Base-by-base conservation (phyloP, 2,329 filamentous ascomycete genomes). In the Fusarium euwallaceae region DNA sequence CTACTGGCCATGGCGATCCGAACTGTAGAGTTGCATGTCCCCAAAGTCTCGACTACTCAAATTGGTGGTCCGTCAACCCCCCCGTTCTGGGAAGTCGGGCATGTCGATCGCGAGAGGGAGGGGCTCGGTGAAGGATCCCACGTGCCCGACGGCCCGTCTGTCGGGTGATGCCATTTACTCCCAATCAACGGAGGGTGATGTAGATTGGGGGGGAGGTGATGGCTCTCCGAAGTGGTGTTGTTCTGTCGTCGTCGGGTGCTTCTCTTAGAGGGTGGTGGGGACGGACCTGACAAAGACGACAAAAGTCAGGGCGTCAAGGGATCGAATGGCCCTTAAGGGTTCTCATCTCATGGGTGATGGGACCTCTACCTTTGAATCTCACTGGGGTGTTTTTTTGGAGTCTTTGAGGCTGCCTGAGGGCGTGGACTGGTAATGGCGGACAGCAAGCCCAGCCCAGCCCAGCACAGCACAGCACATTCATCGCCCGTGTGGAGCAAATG, bases 71-170 rank as follows among this genome's bases (percentile, higher is more conserved):
- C 67, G 58, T 62, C 59, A 68, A 37, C 45, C 71, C 32, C 32
- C 32, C 32, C 72, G 20, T 67, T 67, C 56, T 75, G 63, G 68
- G 68, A 61, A 70, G 64, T 53, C 16, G 39, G 24, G 32, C 22
- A 61, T 67, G 76, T 37, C 72, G 76, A 78, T 78, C 76, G 58
- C 61, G 64, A 58, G 61, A 29, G 48, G 48, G 48, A 68, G 68
- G 72, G 74, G 65, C 66, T 73, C 56, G 73, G 72, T 71, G 64
- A 68, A 64, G 48, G 67, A 55, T 76, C 70, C 74, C 75, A 77
- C 75, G 74, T 77, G 72, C 72, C 67, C 64, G 63, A 43, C 67
- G 72, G 67, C 65, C 69, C 67, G 76, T 69, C 67, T 68, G 74
- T 78, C 66, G 65, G 67, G 58, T 74, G 75, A 75, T 75, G 68